Conservation (phyloP, 768 basidiomycete species). For the Suillus decipiens region DNA sequence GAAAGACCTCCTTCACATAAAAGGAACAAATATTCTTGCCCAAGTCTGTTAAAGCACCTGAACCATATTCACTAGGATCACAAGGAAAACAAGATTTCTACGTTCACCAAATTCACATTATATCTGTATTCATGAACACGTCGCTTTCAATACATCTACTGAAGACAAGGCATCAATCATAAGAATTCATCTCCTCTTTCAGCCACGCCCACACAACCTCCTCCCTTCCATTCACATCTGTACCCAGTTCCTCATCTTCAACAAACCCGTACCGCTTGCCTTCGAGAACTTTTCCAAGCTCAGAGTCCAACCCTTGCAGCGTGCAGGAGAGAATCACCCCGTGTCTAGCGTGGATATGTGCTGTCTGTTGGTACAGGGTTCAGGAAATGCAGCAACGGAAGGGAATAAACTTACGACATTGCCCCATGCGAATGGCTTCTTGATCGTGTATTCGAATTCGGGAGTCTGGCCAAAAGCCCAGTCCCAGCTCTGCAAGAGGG, state of each 20-base stretch:
- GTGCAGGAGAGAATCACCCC: constrained; percentile 60
- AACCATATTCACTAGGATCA: not conserved
- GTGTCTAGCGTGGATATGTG: constrained; percentile 61
- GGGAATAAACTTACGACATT: constrained; percentile 38
- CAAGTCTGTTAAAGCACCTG: not conserved
- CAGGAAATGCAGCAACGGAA: constrained; percentile 13
- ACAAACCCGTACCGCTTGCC: constrained; percentile 44
- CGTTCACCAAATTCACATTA: not conserved
- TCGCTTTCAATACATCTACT: not conserved
- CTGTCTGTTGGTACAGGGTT: constrained; percentile 29
- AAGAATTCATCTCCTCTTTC: constrained; percentile 21
- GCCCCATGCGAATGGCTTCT: constrained; percentile 52
- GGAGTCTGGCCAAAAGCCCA: constrained; percentile 95
- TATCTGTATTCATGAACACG: not conserved
- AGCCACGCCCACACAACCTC: constrained; percentile 31
- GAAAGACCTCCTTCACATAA: not conserved
- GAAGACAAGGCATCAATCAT: constrained; percentile 10
- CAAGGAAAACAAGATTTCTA: not conserved
- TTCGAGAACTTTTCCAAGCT: constrained; percentile 28
- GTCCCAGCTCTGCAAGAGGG: constrained; percentile 73
- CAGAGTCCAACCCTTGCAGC: not conserved
- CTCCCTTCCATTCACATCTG: not conserved
- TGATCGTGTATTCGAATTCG: constrained; percentile 74
- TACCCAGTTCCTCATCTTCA: constrained; percentile 23
- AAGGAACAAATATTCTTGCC: not conserved